These are phyloP conservation scores for Monilinia aucupariae DNA, from an alignment of 2,329 filamentous ascomycete species.

Conservation along the genomic window DNA sequence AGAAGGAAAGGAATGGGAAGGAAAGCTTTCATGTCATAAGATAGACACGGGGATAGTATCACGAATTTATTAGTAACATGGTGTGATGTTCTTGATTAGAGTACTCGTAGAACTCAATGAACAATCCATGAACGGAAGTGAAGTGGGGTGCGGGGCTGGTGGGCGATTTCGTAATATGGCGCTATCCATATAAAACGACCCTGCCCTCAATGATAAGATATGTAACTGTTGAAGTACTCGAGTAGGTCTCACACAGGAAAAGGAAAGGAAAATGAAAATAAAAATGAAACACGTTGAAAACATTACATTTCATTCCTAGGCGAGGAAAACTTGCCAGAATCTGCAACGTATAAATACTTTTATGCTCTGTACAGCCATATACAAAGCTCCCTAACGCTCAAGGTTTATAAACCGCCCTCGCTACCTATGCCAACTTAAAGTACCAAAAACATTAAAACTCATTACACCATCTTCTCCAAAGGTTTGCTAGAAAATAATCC, in stretches of 20 bases:
- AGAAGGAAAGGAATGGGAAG: too few relatives aligned
- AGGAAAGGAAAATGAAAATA: too few relatives aligned
- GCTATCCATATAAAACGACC: neutral
- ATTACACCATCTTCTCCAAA: constrained; percentile 24
- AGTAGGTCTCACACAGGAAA: constrained; percentile 6
- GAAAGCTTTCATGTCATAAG: neutral
- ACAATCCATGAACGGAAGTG: neutral
- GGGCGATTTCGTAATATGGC: constrained; percentile 11
- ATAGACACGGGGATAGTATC: neutral
- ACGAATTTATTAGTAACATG: neutral
- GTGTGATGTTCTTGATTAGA: neutral
- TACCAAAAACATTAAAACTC: constrained; percentile 15
- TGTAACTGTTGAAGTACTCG: neutral
- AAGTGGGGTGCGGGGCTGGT: constrained; percentile 14
- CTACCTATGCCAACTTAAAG: constrained; percentile 19
- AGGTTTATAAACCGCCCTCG: constrained; percentile 18
- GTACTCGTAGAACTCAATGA: neutral
- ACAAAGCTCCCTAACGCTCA: constrained; percentile 20
- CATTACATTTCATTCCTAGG: neutral
- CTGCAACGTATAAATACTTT: constrained; percentile 17
- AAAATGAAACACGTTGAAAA: neutral
- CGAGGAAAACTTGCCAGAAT: neutral
- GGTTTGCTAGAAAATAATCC: constrained; percentile 57
- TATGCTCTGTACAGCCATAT: constrained; percentile 18
- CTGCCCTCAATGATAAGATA: neutral